These are phyloP conservation scores for Immersiporthe knoxdaviesiana DNA, from an alignment of 2,329 filamentous ascomycete species.

Conservation along the genomic window DNA sequence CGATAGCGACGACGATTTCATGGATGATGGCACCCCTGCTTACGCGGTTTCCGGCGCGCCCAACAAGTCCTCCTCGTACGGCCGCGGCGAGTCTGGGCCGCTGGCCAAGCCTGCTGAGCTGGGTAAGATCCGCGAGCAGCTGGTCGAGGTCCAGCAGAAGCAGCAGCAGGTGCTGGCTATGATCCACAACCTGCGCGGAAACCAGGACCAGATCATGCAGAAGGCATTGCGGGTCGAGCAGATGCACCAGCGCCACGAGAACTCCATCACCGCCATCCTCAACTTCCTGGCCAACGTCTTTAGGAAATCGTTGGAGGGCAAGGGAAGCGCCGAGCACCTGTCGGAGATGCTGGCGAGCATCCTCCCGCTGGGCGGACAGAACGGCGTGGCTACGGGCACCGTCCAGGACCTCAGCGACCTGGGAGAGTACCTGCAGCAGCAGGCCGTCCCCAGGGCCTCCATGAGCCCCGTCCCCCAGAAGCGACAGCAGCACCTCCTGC, in stretches of 20 bases:
- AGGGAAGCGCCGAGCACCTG: conserved; percentile 74
- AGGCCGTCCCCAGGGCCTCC: conserved; percentile 43
- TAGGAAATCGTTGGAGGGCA: conserved; percentile 86
- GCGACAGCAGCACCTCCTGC: conserved; percentile 57
- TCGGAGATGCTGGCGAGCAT: conserved; percentile 82
- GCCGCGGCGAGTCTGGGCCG: conserved; percentile 51
- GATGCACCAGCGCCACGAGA: conserved; percentile 94
- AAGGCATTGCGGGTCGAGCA: conserved; percentile 89
- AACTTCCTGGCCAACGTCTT: conserved; percentile 97
- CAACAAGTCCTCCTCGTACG: conserved; percentile 42
- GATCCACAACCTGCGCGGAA: conserved; percentile 77
- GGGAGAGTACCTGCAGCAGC: conserved; percentile 59
- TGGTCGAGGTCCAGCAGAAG: conserved; percentile 81
- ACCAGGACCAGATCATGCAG: conserved; percentile 85
- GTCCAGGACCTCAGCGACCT: conserved; percentile 67
- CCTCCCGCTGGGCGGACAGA: conserved; percentile 58
- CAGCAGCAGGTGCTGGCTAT: conserved; percentile 84
- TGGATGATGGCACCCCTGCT: conserved; percentile 43
- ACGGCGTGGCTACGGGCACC: conserved; percentile 53
- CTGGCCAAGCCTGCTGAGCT: conserved; percentile 71
- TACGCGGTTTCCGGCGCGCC: conserved; percentile 34
- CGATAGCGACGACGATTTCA: conserved; percentile 66
- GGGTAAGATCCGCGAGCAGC: conserved; percentile 74
- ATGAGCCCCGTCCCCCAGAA: conserved; percentile 48
- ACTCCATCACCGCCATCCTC: conserved; percentile 97